Conservation (phyloP, 768 basidiomycete species). For the Termitomyces sp. region DNA sequence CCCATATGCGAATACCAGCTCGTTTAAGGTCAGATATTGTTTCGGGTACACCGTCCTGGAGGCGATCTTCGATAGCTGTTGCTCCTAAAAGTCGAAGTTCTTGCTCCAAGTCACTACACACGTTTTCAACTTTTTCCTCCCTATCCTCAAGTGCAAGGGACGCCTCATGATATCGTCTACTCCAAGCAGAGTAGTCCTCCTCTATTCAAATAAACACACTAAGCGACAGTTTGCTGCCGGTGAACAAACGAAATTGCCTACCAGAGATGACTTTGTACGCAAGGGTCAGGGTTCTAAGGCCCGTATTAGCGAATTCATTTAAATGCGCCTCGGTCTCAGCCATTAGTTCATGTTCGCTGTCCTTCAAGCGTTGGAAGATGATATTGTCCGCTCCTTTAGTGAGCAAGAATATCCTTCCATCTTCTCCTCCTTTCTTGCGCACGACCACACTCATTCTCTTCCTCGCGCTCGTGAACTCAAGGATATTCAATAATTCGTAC, state of each 20-base stretch:
- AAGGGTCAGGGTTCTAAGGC: conserved; percentile 85
- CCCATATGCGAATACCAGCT: conserved; percentile 98
- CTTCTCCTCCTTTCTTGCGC: conserved; percentile 59
- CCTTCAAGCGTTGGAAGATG: conserved; percentile 82
- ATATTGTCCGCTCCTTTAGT: conserved; percentile 95
- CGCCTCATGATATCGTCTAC: conserved; percentile 73
- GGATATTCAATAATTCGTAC: conserved; percentile 86
- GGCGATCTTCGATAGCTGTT: conserved; percentile 94
- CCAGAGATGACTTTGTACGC: conserved; percentile 80
- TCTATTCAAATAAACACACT: conserved; percentile 33
- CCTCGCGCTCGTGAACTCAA: conserved; percentile 90
- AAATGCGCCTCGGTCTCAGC: conserved; percentile 76
- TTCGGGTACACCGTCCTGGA: conserved; percentile 98
- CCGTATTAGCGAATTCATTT: conserved; percentile 80
- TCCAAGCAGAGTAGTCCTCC: conserved; percentile 79
- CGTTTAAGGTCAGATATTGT: conserved; percentile 92
- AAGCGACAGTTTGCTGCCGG: not conserved
- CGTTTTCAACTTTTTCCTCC: conserved; percentile 71
- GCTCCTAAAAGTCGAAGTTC: conserved; percentile 83
- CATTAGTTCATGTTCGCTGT: conserved; percentile 62
- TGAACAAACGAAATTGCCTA: conserved; percentile 23
- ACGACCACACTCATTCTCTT: conserved; percentile 96
- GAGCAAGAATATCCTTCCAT: conserved; percentile 60
- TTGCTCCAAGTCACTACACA: conserved; percentile 78
- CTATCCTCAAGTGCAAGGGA: conserved; percentile 73